Evolutionary conservation across 768 basidiomycete species (phyloP).

Genomic region (Solioccasus polychromus): DNA sequence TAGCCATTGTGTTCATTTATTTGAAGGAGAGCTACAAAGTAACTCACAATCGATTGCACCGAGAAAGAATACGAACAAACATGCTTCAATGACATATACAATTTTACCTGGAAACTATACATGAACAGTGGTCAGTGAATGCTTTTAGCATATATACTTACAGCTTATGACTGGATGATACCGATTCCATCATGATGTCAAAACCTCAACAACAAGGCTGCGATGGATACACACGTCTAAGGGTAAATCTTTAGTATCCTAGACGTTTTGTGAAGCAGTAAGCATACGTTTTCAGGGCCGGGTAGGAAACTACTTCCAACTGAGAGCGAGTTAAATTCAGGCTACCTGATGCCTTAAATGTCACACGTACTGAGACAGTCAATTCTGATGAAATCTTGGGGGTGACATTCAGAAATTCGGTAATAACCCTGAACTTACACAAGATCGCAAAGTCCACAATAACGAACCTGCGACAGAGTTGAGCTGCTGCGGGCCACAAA

Average conservation of each 20-base stretch:
- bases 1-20: no score
- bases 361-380: not conserved
- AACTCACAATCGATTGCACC: not conserved
- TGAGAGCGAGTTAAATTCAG: not conserved
- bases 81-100: not conserved
- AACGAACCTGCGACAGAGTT: conserved; percentile 10
- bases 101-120: not conserved
- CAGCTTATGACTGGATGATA: not conserved
- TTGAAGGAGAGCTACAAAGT: no score
- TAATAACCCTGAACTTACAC: not conserved
- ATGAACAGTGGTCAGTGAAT: not conserved
- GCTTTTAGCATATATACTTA: not conserved
- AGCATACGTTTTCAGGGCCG: not conserved
- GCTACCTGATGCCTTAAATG: not conserved
- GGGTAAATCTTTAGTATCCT: not conserved
- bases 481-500: not conserved
- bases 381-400: not conserved
- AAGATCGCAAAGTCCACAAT: not conserved
- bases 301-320: not conserved
- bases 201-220: not conserved
- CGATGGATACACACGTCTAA: not conserved
- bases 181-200: not conserved
- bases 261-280: not conserved
- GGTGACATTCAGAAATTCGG: no score
- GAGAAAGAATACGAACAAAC: not conserved